phyloP scores from a whole-genome alignment of 2,329 filamentous ascomycete species.

The Neoscytalidium dimidiatum region DNA sequence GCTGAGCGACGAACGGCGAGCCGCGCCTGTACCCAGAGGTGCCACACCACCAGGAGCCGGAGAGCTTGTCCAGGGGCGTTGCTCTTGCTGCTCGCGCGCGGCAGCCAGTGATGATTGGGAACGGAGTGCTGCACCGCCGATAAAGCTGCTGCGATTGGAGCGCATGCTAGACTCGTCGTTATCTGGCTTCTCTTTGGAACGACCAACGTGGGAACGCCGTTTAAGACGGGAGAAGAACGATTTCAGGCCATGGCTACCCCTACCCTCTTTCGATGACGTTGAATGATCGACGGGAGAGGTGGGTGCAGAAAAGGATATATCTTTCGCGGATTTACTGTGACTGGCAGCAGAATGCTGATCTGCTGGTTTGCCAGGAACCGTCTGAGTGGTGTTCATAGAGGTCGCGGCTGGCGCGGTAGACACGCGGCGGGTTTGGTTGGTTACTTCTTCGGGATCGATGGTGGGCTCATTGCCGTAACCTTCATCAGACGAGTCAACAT shows the following conservation, averaged over 20 bases:
- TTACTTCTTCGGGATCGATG: conserved; percentile 26
- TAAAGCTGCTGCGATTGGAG: conserved; percentile 16
- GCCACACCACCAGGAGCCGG: neutral
- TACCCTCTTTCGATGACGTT: conserved; percentile 22
- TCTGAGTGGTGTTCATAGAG: neutral
- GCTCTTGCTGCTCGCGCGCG: neutral
- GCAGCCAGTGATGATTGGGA: neutral
- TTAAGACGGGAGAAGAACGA: conserved; percentile 41
- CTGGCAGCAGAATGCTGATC: neutral
- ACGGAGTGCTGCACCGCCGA: neutral
- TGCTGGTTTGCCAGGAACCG: neutral
- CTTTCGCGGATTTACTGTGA: neutral
- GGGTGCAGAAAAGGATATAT: neutral
- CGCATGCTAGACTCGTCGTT: conserved; percentile 4
- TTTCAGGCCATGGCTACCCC: conserved; percentile 35
- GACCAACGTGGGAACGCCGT: conserved; percentile 33
- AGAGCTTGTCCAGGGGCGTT: neutral
- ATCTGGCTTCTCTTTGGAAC: neutral
- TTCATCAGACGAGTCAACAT: conserved; percentile 12
- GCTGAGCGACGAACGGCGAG: neutral
- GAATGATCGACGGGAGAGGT: neutral
- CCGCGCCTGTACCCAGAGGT: neutral
- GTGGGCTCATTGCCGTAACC: conserved; percentile 25
- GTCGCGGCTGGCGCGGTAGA: neutral
- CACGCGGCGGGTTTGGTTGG: conserved; percentile 10